Evolutionary conservation across 2,329 filamentous ascomycete species (phyloP).

Genomic region (Septoria petroselini): DNA sequence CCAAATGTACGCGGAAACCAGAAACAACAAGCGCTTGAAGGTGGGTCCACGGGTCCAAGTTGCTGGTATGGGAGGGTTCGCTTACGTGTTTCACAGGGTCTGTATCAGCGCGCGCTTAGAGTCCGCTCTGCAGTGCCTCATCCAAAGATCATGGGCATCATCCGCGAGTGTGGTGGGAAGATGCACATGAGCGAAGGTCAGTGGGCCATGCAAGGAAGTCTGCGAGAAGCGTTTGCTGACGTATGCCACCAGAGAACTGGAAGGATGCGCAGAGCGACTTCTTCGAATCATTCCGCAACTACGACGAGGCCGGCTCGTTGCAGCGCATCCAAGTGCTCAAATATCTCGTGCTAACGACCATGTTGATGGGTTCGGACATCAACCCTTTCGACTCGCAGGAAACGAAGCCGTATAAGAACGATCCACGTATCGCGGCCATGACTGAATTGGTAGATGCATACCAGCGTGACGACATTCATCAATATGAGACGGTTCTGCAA

Average conservation of each 20-base stretch:
- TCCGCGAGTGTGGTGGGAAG: constrained; percentile 96
- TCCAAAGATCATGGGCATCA: constrained; percentile 98
- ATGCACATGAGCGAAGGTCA: constrained; percentile 96
- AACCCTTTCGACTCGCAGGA: constrained; percentile 99
- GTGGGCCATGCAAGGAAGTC: constrained; percentile 32
- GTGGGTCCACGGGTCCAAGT: constrained; percentile 36
- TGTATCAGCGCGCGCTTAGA: constrained; percentile 87
- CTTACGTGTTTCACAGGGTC: constrained; percentile 46
- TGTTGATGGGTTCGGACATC: constrained; percentile 98
- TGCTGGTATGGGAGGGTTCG: constrained; percentile 10
- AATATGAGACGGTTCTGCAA: constrained; percentile 83
- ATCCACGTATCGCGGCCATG: constrained; percentile 94
- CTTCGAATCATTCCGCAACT: constrained; percentile 98
- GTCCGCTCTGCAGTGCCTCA: constrained; percentile 97
- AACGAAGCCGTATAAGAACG: constrained; percentile 95
- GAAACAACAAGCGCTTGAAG: constrained; percentile 97
- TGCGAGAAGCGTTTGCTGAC: constrained; percentile 27
- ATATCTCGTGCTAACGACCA: constrained; percentile 92
- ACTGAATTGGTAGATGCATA: constrained; percentile 95
- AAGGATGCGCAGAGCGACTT: constrained; percentile 95
- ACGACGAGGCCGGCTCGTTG: constrained; percentile 94
- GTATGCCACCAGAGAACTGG: constrained; percentile 72
- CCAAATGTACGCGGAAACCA: constrained; percentile 95
- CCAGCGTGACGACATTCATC: constrained; percentile 88
- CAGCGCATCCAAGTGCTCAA: constrained; percentile 97